Conservation (phyloP, 2,329 filamentous ascomycete species). For the Scopulariopsis brevicaulis region DNA sequence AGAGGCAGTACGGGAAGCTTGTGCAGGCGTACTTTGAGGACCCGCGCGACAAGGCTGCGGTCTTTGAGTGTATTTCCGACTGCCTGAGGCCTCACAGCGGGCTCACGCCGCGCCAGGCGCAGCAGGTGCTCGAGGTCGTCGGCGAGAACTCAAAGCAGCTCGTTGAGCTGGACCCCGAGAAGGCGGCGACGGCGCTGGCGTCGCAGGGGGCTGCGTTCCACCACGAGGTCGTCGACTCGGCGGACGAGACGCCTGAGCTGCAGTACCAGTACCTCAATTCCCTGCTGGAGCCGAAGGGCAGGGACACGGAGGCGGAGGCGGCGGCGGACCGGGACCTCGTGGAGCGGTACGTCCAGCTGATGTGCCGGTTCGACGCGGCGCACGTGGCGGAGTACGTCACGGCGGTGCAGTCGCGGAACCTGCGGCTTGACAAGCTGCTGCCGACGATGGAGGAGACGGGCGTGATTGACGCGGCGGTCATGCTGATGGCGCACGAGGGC, state of each 20-base stretch:
- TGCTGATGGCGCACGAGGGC: slow-evolving; percentile 82
- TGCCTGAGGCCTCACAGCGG: slow-evolving; percentile 56
- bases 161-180: slow-evolving; percentile 52
- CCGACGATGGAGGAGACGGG: slow-evolving; percentile 83
- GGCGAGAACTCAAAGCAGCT: slow-evolving; percentile 54
- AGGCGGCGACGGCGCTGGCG: slow-evolving; percentile 55
- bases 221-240: slow-evolving; percentile 48
- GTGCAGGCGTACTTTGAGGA: slow-evolving; percentile 80
- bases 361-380: slow-evolving; percentile 74
- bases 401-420: slow-evolving; percentile 60
- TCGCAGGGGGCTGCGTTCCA: slow-evolving; percentile 54
- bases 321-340: slow-evolving; percentile 48
- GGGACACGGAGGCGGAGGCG: slow-evolving; percentile 18
- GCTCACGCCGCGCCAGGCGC: slow-evolving; percentile 57
- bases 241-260: slow-evolving; percentile 46
- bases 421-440: slow-evolving; percentile 69
- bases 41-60: slow-evolving; percentile 56
- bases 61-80: slow-evolving; percentile 72
- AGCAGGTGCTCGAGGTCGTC: slow-evolving; percentile 59
- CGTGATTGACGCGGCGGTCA: slow-evolving; percentile 83
- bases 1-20: slow-evolving; percentile 69
- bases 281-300: slow-evolving; percentile 53
- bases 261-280: slow-evolving; percentile 70
- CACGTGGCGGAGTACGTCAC: slow-evolving; percentile 83
- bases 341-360: slow-evolving; percentile 79